phyloP scores from a whole-genome alignment of 2,329 filamentous ascomycete genomes.

The Scopulariopsis brevicaulis region DNA sequence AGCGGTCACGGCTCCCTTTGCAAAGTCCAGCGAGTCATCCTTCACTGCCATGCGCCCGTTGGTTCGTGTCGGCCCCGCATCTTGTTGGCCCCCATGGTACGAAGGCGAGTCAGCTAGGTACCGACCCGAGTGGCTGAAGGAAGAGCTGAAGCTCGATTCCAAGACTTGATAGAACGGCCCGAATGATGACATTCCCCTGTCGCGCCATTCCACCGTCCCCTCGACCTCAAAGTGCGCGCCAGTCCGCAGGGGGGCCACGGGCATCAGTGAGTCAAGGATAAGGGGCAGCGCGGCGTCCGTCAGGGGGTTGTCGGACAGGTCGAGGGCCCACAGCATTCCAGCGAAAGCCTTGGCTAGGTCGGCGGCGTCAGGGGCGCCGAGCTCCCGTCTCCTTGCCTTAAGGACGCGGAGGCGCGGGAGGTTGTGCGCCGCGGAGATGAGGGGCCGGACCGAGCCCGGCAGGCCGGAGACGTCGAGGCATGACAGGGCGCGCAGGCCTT shows the following conservation, averaged over 20 bases:
- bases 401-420: constrained; percentile 38
- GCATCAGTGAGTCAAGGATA: not conserved
- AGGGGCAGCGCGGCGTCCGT: constrained; percentile 23
- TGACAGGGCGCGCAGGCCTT: not conserved
- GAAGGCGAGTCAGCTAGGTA: constrained; percentile 36
- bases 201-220: constrained; percentile 24
- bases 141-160: constrained; percentile 33
- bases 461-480: constrained; percentile 36
- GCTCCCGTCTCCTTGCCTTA: constrained; percentile 33
- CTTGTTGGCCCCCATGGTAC: constrained; percentile 15
- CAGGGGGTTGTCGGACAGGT: constrained; percentile 39
- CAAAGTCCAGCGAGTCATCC: constrained; percentile 18
- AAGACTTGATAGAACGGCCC: constrained; percentile 31
- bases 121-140: constrained; percentile 32
- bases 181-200: constrained; percentile 19
- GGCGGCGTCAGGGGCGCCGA: constrained; percentile 27
- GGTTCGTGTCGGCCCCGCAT: constrained; percentile 6
- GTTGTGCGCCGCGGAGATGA: constrained; percentile 20
- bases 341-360: constrained; percentile 15
- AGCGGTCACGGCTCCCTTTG: constrained; percentile 13
- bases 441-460: constrained; percentile 28
- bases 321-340: constrained; percentile 41
- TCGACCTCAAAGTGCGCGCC: constrained; percentile 30
- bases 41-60: constrained; percentile 18
- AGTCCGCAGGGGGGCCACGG: constrained; percentile 6